phyloP scores from a whole-genome alignment of 305 asterid genomes.

The Plantago rigida region DNA sequence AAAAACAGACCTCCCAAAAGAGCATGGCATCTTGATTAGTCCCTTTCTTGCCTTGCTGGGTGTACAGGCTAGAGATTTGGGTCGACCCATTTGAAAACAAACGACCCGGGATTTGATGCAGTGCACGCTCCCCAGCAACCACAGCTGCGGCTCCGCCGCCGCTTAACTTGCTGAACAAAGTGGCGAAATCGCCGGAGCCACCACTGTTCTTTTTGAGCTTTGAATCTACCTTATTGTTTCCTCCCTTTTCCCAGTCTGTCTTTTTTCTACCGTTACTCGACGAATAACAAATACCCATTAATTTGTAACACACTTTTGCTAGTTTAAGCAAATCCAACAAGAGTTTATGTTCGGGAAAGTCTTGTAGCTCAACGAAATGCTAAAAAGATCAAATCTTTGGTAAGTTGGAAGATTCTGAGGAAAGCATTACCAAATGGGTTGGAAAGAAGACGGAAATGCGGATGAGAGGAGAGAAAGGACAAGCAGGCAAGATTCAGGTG shows the following conservation, averaged over 20 bases:
- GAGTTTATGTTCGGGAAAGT: background rate
- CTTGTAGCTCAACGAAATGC: background rate
- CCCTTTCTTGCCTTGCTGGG: constrained; percentile 95
- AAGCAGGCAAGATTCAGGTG: constrained; percentile 52
- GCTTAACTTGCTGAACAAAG: constrained; percentile 57
- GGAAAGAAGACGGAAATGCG: constrained; percentile 21
- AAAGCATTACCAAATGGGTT: constrained; percentile 25
- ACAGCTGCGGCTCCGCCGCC: constrained; percentile 49
- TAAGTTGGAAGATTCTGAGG: constrained; percentile 17
- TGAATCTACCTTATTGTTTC: constrained; percentile 31
- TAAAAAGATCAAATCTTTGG: constrained; percentile 7
- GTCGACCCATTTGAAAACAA: constrained; percentile 61
- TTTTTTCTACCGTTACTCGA: constrained; percentile 39
- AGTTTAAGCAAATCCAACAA: background rate
- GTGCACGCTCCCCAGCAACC: constrained; percentile 56
- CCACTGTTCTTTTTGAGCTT: constrained; percentile 44
- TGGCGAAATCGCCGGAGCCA: constrained; percentile 56
- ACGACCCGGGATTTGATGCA: constrained; percentile 76
- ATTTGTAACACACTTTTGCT: background rate
- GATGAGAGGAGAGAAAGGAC: constrained; percentile 12
- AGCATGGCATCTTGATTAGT: constrained; percentile 94
- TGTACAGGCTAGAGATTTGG: constrained; percentile 56
- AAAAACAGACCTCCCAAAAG: constrained; percentile 79
- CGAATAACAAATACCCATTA: constrained; percentile 92
- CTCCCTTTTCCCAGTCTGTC: constrained; percentile 35